Evolutionary conservation across 2,329 filamentous ascomycete species (phyloP).

Genomic region (Amylocarpus encephaloides): DNA sequence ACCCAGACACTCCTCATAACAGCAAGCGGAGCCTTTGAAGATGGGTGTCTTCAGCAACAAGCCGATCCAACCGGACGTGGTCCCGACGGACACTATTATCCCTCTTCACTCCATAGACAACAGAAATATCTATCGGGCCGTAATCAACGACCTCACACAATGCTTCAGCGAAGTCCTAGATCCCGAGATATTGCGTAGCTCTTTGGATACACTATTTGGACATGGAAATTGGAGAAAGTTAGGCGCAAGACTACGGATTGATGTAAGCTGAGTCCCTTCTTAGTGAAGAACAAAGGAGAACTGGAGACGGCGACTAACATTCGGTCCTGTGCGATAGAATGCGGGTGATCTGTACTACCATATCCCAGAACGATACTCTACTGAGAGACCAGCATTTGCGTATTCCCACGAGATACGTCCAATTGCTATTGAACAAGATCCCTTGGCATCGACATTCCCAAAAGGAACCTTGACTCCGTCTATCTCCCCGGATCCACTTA

Average conservation of each 20-base stretch:
- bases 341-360: slow-evolving; percentile 37
- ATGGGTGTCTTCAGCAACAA: slow-evolving; percentile 2
- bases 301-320: background rate
- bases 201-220: slow-evolving; percentile 35
- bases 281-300: background rate
- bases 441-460: slow-evolving; percentile 35
- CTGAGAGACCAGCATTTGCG: slow-evolving; percentile 35
- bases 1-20: too few relatives aligned
- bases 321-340: slow-evolving; percentile 19
- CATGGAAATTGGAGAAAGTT: slow-evolving; percentile 41
- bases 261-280: slow-evolving; percentile 32
- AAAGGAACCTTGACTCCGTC: slow-evolving; percentile 27
- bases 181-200: slow-evolving; percentile 31
- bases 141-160: slow-evolving; percentile 17
- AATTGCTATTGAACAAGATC: slow-evolving; percentile 37
- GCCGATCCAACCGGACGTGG: background rate
- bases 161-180: slow-evolving; percentile 40
- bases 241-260: slow-evolving; percentile 38
- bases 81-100: slow-evolving; percentile 1
- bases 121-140: background rate
- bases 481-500: slow-evolving; percentile 26
- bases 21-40: too few relatives aligned
- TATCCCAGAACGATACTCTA: slow-evolving; percentile 33
- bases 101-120: background rate
- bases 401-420: slow-evolving; percentile 36